Conservation (phyloP, 2,329 filamentous ascomycete species). For the Endothia cerciana region DNA sequence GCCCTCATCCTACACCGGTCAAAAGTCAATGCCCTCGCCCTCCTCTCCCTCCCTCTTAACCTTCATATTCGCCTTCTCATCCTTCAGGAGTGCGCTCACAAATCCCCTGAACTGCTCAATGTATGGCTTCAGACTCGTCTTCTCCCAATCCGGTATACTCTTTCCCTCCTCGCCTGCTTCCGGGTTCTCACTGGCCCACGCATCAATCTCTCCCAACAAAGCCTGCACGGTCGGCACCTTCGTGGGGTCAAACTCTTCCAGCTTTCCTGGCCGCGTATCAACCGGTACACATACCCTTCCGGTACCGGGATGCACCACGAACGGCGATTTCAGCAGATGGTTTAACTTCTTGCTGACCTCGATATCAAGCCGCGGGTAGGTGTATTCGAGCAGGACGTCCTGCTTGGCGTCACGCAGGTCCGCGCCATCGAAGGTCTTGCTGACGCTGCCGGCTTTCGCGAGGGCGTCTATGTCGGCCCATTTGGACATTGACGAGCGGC, state of each 20-base stretch:
- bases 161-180: constrained; percentile 45
- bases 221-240: constrained; percentile 86
- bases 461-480: constrained; percentile 93
- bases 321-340: constrained; percentile 95
- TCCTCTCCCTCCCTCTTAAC: constrained; percentile 62
- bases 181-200: constrained; percentile 63
- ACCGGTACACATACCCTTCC: constrained; percentile 96
- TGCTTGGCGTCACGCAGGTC: constrained; percentile 88
- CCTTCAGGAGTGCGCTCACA: constrained; percentile 77
- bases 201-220: constrained; percentile 83
- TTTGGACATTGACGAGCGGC: constrained; percentile 76
- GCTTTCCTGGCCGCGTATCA: constrained; percentile 60
- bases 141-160: constrained; percentile 83
- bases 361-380: constrained; percentile 94
- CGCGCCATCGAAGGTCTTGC: constrained; percentile 71
- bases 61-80: constrained; percentile 59
- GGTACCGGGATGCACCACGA: constrained; percentile 94
- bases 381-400: constrained; percentile 95
- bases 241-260: constrained; percentile 86
- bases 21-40: constrained; percentile 57
- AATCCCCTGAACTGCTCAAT: constrained; percentile 87
- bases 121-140: constrained; percentile 92
- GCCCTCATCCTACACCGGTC: constrained; percentile 25
- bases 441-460: constrained; percentile 73
- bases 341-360: constrained; percentile 98